A percentile compares a stretch with the other conserved stretches of the same genome.
These are phyloP conservation scores for Nasturtium officinale DNA, from an alignment of 345 rosid species.

Conservation along the genomic window DNA sequence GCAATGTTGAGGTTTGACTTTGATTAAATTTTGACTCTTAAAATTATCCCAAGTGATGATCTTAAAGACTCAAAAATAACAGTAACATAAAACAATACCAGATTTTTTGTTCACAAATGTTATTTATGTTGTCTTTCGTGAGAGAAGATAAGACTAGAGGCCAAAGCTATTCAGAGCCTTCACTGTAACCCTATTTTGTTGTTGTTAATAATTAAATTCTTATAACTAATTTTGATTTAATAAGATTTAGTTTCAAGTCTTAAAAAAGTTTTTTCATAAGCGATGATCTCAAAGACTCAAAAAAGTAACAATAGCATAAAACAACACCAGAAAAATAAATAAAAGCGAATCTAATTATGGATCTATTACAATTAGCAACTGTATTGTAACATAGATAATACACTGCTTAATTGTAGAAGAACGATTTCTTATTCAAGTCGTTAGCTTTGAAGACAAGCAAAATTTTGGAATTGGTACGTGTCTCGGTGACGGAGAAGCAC, in stretches of 20 bases:
- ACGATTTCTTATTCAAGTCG: not conserved
- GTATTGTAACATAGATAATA: too few species aligned
- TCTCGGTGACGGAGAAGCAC: not conserved
- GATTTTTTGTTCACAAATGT: not conserved
- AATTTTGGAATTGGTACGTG: not conserved
- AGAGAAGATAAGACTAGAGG: too few species aligned
- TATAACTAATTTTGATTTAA: too few species aligned
- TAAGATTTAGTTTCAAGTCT: too few species aligned
- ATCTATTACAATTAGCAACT: not conserved
- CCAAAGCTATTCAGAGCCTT: too few species aligned
- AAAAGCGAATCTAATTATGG: not conserved
- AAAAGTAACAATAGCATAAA: not conserved
- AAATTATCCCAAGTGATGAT: not conserved
- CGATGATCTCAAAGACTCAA: not conserved
- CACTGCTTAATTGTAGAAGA: too few species aligned
- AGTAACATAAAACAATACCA: not conserved
- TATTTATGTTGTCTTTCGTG: too few species aligned
- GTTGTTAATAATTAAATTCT: too few species aligned
- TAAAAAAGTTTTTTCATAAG: not conserved
- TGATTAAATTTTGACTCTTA: not conserved
- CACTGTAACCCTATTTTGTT: too few species aligned
- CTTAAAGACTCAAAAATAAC: not conserved
- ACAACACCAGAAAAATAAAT: not conserved
- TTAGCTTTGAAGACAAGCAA: not conserved
- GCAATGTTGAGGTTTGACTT: too few species aligned